Percentiles rank a stretch among this genome's conserved stretches.
Conservation (phyloP, 1,284 basidiomycete genomes). For the Ceratobasidium sp. region DNA sequence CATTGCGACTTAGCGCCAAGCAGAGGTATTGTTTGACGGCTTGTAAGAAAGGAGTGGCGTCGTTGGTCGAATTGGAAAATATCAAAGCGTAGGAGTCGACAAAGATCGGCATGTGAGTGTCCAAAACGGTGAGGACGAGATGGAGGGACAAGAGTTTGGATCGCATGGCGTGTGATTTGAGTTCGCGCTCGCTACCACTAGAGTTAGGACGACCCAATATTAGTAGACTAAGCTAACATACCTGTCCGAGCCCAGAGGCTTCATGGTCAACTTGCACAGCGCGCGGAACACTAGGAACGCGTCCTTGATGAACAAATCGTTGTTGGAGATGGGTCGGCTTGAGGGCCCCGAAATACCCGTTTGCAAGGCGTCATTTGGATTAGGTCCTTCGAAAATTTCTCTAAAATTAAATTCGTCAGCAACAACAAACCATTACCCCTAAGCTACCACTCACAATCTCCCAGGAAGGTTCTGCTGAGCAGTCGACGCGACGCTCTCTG, state of each 20-base stretch:
- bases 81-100: slow-evolving; percentile 88
- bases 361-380: slow-evolving; percentile 55
- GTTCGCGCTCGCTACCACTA: slow-evolving; percentile 81
- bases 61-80: slow-evolving; percentile 86
- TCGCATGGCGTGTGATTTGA: slow-evolving; percentile 95
- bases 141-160: slow-evolving; percentile 94
- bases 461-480: slow-evolving; percentile 7
- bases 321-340: slow-evolving; percentile 62
- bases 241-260: slow-evolving; percentile 93
- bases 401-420: slow-evolving; percentile 39
- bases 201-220: slow-evolving; percentile 11
- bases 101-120: slow-evolving; percentile 90
- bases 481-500: slow-evolving; percentile 2
- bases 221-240: neutral
- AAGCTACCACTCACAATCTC: slow-evolving; percentile 20
- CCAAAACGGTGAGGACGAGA: slow-evolving; percentile 91
- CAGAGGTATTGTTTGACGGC: slow-evolving; percentile 96
- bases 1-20: slow-evolving; percentile 92
- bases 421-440: neutral
- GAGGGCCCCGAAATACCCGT: slow-evolving; percentile 21
- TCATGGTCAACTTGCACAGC: slow-evolving; percentile 98
- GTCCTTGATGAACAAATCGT: slow-evolving; percentile 93
- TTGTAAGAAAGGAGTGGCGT: slow-evolving; percentile 84
- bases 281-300: slow-evolving; percentile 97
- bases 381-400: slow-evolving; percentile 53